Evolutionary conservation across 768 basidiomycete genomes (phyloP), one percentile per base, ranked within the genome.

Genomic region (Pulveroboletus sp.): DNA sequence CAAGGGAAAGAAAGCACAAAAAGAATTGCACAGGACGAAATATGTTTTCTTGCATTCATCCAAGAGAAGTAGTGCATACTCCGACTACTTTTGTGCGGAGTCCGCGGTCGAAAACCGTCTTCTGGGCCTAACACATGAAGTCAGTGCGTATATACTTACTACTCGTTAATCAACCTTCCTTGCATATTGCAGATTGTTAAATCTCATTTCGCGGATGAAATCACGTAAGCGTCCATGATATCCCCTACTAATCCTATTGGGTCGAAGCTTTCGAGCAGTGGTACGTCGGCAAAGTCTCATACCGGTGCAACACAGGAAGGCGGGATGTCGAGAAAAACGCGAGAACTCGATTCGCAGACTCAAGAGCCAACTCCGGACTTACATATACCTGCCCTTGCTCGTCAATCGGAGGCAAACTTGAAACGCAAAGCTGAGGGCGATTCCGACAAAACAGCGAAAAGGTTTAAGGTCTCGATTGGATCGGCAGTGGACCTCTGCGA

Each of bases 401-500:
- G 10, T 39, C 63, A 50, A 42, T 44, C 57, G 17, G 55, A 62
- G 30, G 54, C 61, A 57, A 49, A 56, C 56, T 57, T 63, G 53
- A 75, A 78, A 54, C 62, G 70, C 48, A 72, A 68, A 47, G 63
- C 62, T 30, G 43, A 43, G 31, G 49, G 30, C 38, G 50, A 60
- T 47, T 38, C 43, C 39, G 40, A 46, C 52, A 57, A 48, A 37
- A 52, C 42, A 17, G 56, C 37, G 40, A 89, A 88, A 72, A 86
- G 78, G 60, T 58, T 82, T 52, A 91, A 89, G 69, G 78, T 89
- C 43, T 91, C 87, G 14, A 68, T 90, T 36, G 79, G 80, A 36
- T 65, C 74, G 49, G 81, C 77, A 43, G 78, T 91, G 54, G 86
- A 89, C 68, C 78, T 90, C 5, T 86, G 85, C 30, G 87, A 90